Evolutionary conservation across 2,329 filamentous ascomycete genomes (phyloP).

Genomic region (Parascedosporium putredinis): DNA sequence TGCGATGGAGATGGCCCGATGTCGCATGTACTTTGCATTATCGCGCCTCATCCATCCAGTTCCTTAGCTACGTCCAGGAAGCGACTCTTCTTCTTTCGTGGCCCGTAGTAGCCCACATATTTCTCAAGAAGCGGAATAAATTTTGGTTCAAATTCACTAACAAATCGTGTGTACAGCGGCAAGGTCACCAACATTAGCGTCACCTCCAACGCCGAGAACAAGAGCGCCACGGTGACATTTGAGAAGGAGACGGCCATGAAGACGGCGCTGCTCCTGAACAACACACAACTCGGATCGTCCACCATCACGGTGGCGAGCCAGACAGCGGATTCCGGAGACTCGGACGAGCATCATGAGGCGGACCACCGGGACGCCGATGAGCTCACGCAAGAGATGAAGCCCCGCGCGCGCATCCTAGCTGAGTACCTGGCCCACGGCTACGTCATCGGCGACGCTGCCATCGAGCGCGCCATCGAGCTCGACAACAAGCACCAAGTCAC

Average conservation of each 20-base stretch:
- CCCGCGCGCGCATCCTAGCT: slow-evolving; percentile 81
- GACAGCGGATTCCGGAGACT: slow-evolving; percentile 54
- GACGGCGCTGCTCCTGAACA: slow-evolving; percentile 92
- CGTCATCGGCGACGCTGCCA: slow-evolving; percentile 61
- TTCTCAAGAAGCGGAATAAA: no score
- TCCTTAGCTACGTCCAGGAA: no score
- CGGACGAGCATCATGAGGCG: slow-evolving; percentile 44
- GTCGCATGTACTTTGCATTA: no score
- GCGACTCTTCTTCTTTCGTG: no score
- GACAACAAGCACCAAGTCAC: slow-evolving; percentile 86
- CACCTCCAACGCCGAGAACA: slow-evolving; percentile 55
- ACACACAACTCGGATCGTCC: slow-evolving; percentile 83
- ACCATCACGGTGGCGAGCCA: slow-evolving; percentile 66
- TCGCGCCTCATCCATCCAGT: no score
- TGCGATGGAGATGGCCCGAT: no score
- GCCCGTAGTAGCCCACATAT: no score
- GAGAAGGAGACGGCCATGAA: slow-evolving; percentile 96
- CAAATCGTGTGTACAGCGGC: no score
- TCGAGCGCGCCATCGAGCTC: slow-evolving; percentile 75
- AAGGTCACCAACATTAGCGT: slow-evolving; percentile 82
- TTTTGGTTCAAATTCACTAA: no score
- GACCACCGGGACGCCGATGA: slow-evolving; percentile 55
- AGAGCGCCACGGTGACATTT: slow-evolving; percentile 87
- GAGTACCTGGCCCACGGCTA: slow-evolving; percentile 97
- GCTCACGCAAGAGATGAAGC: slow-evolving; percentile 93